phyloP scores from a whole-genome alignment of 139 green algal species.

The Coccomyxa sp. region DNA sequence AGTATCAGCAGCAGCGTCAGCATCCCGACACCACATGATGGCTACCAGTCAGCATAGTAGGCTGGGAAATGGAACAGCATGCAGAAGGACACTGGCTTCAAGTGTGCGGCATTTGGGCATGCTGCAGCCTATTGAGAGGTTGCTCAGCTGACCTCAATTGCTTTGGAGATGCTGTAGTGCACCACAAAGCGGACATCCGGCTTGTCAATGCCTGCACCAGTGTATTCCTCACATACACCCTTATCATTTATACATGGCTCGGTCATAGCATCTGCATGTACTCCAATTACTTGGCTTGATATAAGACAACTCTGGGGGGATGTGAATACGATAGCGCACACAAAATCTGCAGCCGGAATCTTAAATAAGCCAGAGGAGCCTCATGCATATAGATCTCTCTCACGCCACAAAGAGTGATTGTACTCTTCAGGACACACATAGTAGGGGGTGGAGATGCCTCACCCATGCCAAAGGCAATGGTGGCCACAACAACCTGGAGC shows the following conservation, averaged over 20 bases:
- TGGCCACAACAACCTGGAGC: constrained; percentile 60
- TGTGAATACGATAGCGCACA: too few species aligned
- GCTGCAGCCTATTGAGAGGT: too few species aligned
- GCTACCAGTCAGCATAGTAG: background rate
- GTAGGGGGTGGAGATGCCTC: background rate
- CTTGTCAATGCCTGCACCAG: constrained; percentile 77
- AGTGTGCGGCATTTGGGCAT: too few species aligned
- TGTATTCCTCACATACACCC: too few species aligned
- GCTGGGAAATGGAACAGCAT: background rate
- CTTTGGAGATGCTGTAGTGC: constrained; percentile 55
- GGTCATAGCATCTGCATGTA: too few species aligned
- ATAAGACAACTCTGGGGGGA: too few species aligned
- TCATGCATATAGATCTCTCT: too few species aligned
- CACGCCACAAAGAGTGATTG: too few species aligned
- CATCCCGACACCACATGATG: background rate
- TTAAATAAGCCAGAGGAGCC: too few species aligned
- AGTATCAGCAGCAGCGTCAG: background rate
- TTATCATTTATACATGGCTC: too few species aligned
- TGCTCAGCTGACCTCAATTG: constrained; percentile 25
- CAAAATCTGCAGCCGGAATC: too few species aligned
- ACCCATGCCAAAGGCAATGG: constrained; percentile 73
- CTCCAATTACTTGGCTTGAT: too few species aligned
- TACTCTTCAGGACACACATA: background rate
- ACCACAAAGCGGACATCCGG: constrained; percentile 80
- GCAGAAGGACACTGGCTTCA: background rate